Evolutionary conservation across 768 basidiomycete genomes (phyloP).

Genomic region (Neoboletus brunneissimus): DNA sequence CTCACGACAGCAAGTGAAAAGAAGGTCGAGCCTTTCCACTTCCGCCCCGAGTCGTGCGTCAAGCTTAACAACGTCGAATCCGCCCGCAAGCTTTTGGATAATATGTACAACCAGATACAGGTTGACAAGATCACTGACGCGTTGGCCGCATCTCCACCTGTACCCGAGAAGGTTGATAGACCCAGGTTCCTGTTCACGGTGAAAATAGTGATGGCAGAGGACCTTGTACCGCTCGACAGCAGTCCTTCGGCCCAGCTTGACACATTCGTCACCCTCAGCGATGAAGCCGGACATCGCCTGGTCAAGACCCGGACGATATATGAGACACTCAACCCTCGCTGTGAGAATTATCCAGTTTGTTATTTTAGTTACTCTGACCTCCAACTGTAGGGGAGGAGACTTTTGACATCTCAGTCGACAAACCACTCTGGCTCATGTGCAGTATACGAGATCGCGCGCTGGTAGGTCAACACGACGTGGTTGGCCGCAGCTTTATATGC

Average conservation of each 20-base stretch:
- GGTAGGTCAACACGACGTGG: slow-evolving; percentile 88
- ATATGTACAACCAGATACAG: slow-evolving; percentile 89
- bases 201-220: slow-evolving; percentile 91
- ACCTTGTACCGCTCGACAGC: slow-evolving; percentile 71
- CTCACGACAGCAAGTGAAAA: slow-evolving; percentile 78
- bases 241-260: slow-evolving; percentile 80
- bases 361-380: slow-evolving; percentile 4
- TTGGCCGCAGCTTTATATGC: slow-evolving; percentile 89
- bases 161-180: slow-evolving; percentile 66
- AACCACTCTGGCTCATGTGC: slow-evolving; percentile 95
- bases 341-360: slow-evolving; percentile 44
- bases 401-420: slow-evolving; percentile 91
- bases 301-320: slow-evolving; percentile 97
- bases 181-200: slow-evolving; percentile 85
- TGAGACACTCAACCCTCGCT: slow-evolving; percentile 86
- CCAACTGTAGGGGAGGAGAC: slow-evolving; percentile 84
- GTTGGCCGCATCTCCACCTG: slow-evolving; percentile 57
- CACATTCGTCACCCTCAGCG: slow-evolving; percentile 92
- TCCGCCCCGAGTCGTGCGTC: slow-evolving; percentile 90
- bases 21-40: slow-evolving; percentile 93
- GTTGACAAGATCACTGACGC: slow-evolving; percentile 80
- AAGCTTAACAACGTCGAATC: slow-evolving; percentile 98
- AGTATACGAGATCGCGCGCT: slow-evolving; percentile 89
- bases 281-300: slow-evolving; percentile 83
- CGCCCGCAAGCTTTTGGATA: slow-evolving; percentile 85